Conservation (phyloP, 257 asterid genomes). For the Marsdenia floribunda region DNA sequence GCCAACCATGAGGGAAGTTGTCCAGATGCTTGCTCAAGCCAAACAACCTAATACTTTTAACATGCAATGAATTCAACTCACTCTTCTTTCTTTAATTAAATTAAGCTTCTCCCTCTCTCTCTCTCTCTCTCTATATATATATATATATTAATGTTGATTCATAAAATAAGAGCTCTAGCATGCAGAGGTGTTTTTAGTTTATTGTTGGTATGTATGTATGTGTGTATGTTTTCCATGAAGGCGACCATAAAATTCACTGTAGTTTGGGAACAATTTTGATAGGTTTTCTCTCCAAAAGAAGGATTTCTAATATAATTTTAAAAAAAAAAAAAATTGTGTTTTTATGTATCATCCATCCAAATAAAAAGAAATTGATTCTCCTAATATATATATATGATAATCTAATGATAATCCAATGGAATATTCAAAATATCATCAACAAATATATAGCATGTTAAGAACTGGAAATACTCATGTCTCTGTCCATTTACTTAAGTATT, state of each 20-base stretch:
- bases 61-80: slow-evolving; percentile 22
- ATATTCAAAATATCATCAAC: too few species aligned
- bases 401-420: too few species aligned
- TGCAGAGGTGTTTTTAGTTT: neutral
- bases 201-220: neutral
- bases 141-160: neutral
- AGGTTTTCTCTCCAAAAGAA: neutral
- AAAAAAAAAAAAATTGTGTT: neutral
- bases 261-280: neutral
- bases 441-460: too few species aligned
- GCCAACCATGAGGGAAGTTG: slow-evolving; percentile 42
- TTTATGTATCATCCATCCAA: neutral
- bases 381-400: too few species aligned
- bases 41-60: slow-evolving; percentile 37
- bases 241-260: neutral
- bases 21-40: slow-evolving; percentile 46
- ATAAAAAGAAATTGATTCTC: too few species aligned
- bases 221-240: neutral
- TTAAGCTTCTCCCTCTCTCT: too few species aligned
- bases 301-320: too few species aligned
- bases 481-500: too few species aligned
- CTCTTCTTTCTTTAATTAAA: too few species aligned
- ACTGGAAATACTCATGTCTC: too few species aligned
- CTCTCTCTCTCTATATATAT: neutral
- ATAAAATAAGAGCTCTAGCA: neutral